A percentile compares a stretch with the other conserved stretches of the same genome.
Conservation (phyloP, 805 yeast genomes). For the Barnettozyma pratensis region DNA sequence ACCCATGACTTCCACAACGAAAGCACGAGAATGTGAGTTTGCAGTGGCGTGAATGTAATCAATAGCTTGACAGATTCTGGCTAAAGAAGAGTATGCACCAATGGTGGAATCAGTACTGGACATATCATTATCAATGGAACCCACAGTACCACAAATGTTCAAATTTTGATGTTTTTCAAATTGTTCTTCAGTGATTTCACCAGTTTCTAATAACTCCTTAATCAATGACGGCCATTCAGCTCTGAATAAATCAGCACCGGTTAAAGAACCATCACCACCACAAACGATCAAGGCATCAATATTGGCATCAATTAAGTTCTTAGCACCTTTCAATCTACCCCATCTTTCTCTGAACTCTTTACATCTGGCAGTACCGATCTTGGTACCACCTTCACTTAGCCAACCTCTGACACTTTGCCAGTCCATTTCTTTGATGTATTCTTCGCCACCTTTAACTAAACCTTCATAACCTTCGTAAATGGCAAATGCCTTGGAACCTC, state of each 20-base stretch:
- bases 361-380: conserved; percentile 76
- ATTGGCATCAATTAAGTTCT: conserved; percentile 62
- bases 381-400: conserved; percentile 69
- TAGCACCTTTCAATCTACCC: conserved; percentile 61
- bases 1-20: conserved; percentile 85
- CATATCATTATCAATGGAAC: conserved; percentile 85
- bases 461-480: conserved; percentile 95
- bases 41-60: conserved; percentile 86
- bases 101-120: conserved; percentile 79
- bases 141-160: conserved; percentile 71
- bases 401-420: conserved; percentile 76
- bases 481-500: conserved; percentile 86
- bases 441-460: conserved; percentile 74
- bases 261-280: conserved; percentile 81
- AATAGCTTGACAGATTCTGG: conserved; percentile 66
- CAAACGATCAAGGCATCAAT: conserved; percentile 76
- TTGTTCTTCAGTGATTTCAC: conserved; percentile 42
- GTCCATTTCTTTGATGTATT: conserved; percentile 51
- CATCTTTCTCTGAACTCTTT: conserved; percentile 58
- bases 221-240: conserved; percentile 73
- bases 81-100: conserved; percentile 76
- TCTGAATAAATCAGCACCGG: conserved; percentile 77
- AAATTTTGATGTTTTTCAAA: conserved; percentile 46
- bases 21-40: conserved; percentile 75
- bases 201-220: conserved; percentile 44